Evolutionary conservation across 768 basidiomycete genomes (phyloP), one percentile per base, ranked within the genome.

Genomic region (Phlebiopsis flavidoalba): DNA sequence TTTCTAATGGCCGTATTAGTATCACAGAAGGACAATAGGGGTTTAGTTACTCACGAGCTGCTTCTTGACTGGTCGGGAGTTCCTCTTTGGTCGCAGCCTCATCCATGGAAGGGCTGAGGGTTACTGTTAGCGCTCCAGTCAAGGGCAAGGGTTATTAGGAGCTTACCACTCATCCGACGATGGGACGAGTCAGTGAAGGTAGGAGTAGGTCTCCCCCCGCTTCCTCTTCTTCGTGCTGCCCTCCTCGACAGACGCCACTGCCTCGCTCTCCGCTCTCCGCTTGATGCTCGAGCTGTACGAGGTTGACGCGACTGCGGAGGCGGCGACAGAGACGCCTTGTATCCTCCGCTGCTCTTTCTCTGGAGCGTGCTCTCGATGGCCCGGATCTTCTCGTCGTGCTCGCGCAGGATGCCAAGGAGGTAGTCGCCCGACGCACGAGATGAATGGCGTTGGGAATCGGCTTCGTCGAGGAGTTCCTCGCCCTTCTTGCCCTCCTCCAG

Each of bases 381-480:
- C 73, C 89, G 88, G 74, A 94, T 77, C 80, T 92, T 93, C 79
- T 94, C 93, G 69, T 92, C 87, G 74, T 93, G 87, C 73, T 95
- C 94, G 55, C 87, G 85, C 67, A 96, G 76, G 64, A 93, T 79
- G 60, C 89, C 79, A 63, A 94, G 79, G 61, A 98, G 83, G 75
- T 95, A 99, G 74, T 98, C 97, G 43, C 95, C 57, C 97, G 85
- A 54, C 97, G 89, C 46, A 98, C 96, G 52, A 99, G 88, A 74
- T 99, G 97, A 63, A 99, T 98, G 33, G 97, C 93, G 68, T 95
- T 97, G 37, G 97, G 97, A 66, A 96, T 96, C 8, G 92, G 92
- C 69, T 92, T 84, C 65, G 83, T 90, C 15, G 90, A 80, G 43
- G 87, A 75, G 67, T 95, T n/a, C 91, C 76, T 93, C 90, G 35